Base-by-base conservation (phyloP, 2,329 filamentous ascomycete genomes). In the Mariannaea sp. region DNA sequence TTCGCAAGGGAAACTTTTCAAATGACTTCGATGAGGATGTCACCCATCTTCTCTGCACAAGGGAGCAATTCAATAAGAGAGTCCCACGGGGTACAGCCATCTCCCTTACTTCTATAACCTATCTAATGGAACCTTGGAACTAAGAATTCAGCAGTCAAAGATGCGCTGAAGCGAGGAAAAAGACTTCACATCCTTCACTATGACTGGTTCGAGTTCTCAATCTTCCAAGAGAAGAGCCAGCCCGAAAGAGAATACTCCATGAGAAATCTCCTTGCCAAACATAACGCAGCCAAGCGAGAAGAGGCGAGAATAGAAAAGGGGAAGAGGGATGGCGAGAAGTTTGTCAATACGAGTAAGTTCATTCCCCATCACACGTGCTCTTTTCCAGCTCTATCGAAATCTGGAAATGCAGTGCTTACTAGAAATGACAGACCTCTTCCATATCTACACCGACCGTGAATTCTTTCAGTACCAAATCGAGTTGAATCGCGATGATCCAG, bases 41-140 rank as follows among this genome's bases (percentile, higher is more conserved):
- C 8, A 96, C 91, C 0, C 91, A 96, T 70, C 73, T 96, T 0
- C 78, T 96, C 17, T 82, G 84, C 48, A 84, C 83, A 0, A 75
- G 80, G 43, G 78, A 84, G 27, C 81, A 86, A 13, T 92, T 84
- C 70, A 78, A 80, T 56, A 70, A 76, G 16, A 70, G 58, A 24
- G 64, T 67, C 6, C 64, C 75, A 1, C 68, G 70, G 54, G 70
- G 77, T 75, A 65, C 22, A 52, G 57, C 17, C 38, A 5, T 8
- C n/a, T 27, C n/a, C 36, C 7, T 3, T 9, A 10, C 7, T 16
- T 7, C 9, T 14, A 30, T n/a, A 7, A 3, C 8, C 7, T 12
- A 30, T 7, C 6, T 16, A 16, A 7, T 22, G 3, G n/a, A 8
- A 24, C 17, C 9, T 38, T 16, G 14, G 41, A 17, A 12, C 46